Evolutionary conservation across 495 filamentous ascomycete genomes (phyloP), one percentile per base, ranked within the genome.

Genomic region (Penicillium soppii): DNA sequence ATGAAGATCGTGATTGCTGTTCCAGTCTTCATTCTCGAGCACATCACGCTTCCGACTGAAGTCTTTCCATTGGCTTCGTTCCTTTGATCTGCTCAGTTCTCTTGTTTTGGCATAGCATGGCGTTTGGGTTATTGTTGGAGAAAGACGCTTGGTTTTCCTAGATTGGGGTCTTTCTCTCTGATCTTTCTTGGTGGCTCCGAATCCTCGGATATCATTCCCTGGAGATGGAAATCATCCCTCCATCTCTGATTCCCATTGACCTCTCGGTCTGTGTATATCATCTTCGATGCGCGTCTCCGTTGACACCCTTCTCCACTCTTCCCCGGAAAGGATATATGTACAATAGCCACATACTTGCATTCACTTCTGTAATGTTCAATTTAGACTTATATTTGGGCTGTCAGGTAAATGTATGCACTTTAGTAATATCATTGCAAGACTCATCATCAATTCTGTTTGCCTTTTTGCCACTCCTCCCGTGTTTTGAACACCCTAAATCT

Each of bases 81-180:
- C 43, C 36, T 23, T 59, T 30, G 27, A 44, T 50, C 42, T 50
- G 47, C 43, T 57, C 49, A 48, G 40, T 50, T 63, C 66, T 58
- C 61, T 59, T 59, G 59, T 59, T 65, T 60, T 65, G 63, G 72
- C 74, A 77, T 77, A 77, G 74, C 74, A 77, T 69, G 74, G 74
- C 72, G 74, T 77, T 75, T 65, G 56, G 69, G 58, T 63, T 68
- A 54, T 57, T 61, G 62, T 47, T 49, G 37, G 45, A 53, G 63
- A 65, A 59, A 63, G 54, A 59, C 37, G 51, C 45, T 53, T 50
- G 23, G 52, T 29, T 38, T 29, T 52, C 58, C 56, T 3, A 62
- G 63, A 58, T 43, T 49, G 50, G 54, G 54, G 46, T 50, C 47
- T 63, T 64, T 62, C 63, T 61, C 47, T 53, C 44, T 50, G 26